These are phyloP conservation scores for Cladosporium sp. DNA, from an alignment of 2,329 filamentous ascomycete genomes.

Conservation along the genomic window DNA sequence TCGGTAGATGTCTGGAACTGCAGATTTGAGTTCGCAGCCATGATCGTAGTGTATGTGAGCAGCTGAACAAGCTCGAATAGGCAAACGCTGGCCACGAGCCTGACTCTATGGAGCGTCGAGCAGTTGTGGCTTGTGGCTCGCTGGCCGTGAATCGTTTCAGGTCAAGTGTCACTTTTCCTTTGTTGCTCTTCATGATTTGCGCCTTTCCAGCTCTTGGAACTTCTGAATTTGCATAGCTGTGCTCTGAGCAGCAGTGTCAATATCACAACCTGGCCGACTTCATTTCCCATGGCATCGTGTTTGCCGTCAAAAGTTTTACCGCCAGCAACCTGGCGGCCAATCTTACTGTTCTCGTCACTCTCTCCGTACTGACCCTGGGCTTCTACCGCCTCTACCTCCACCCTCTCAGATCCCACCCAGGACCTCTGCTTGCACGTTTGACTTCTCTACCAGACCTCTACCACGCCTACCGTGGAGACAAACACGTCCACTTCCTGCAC, in stretches of 20 bases:
- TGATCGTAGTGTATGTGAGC: background rate
- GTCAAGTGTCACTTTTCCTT: background rate
- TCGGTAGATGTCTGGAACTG: no score
- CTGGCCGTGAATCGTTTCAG: background rate
- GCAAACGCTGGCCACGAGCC: background rate
- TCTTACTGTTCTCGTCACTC: background rate
- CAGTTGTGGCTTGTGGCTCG: background rate
- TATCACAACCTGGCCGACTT: background rate
- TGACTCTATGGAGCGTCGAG: background rate
- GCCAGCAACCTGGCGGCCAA: background rate
- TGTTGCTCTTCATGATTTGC: background rate
- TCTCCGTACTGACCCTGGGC: slow-evolving; percentile 1
- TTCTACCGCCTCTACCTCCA: slow-evolving; percentile 24
- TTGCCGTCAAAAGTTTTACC: background rate
- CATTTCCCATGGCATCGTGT: background rate
- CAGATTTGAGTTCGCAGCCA: background rate
- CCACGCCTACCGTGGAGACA: slow-evolving; percentile 26
- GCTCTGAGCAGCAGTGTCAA: background rate
- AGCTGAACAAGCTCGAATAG: background rate
- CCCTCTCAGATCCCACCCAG: slow-evolving; percentile 24
- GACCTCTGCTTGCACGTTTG: slow-evolving; percentile 22
- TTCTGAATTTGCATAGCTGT: no score
- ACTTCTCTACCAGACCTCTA: slow-evolving; percentile 24
- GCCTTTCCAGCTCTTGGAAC: background rate
- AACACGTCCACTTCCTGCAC: slow-evolving; percentile 24